Evolutionary conservation across 1,284 basidiomycete genomes (phyloP).

Genomic region (Xanthoconium separans): DNA sequence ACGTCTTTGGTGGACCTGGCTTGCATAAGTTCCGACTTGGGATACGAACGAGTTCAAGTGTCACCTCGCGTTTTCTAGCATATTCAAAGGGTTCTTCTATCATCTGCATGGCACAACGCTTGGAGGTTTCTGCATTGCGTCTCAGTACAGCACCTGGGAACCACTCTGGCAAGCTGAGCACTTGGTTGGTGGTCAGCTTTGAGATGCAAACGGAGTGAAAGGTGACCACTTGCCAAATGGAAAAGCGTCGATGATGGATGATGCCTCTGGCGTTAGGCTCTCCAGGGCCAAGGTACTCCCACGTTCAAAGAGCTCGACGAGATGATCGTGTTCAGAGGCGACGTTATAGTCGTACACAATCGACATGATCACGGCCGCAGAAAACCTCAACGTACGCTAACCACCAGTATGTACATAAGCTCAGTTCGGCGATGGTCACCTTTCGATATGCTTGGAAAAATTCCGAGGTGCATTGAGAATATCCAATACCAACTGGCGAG

Average conservation of each 20-base stretch:
- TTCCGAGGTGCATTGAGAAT: conserved; percentile 16
- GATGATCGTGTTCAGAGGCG: conserved; percentile 11
- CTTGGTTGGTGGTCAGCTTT: conserved; percentile 4
- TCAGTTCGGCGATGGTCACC: background rate
- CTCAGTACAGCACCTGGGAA: conserved; percentile 20
- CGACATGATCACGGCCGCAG: conserved; percentile 25
- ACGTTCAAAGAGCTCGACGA: conserved; percentile 21
- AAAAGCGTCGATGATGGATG: conserved; percentile 17
- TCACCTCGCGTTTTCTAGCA: conserved; percentile 18
- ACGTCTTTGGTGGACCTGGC: background rate
- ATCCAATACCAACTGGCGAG: conserved; percentile 16
- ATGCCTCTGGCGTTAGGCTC: conserved; percentile 21
- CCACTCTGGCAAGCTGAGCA: conserved; percentile 26
- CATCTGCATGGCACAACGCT: conserved; percentile 14
- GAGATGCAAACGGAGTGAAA: background rate
- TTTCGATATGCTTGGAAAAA: conserved; percentile 21
- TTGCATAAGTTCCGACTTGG: background rate
- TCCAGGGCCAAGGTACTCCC: conserved; percentile 13
- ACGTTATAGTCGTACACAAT: conserved; percentile 28
- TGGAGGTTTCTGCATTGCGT: conserved; percentile 17
- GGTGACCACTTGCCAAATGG: conserved; percentile 18
- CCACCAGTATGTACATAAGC: background rate
- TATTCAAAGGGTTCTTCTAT: conserved; percentile 21
- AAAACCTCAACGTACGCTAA: conserved; percentile 10
- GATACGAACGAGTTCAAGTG: no score